These are phyloP conservation scores for Penicillium pulvis DNA, from an alignment of 495 filamentous ascomycete species.

Conservation along the genomic window DNA sequence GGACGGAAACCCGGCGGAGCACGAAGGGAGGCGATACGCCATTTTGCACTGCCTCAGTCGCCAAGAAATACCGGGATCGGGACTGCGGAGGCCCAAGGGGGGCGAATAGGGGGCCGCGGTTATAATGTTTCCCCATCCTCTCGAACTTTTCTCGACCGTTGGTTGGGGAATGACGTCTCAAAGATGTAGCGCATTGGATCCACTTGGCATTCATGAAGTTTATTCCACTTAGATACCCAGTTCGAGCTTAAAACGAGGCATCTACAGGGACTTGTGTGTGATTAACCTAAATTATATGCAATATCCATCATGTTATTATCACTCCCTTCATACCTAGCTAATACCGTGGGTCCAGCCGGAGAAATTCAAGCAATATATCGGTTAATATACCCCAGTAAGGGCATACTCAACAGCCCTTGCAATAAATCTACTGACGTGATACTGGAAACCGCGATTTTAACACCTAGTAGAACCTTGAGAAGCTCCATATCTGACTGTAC, in stretches of 20 bases:
- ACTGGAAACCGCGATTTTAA: too few relatives aligned
- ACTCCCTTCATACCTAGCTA: too few relatives aligned
- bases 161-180: conserved; percentile 12
- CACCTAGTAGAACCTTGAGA: not conserved
- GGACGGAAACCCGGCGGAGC: conserved; percentile 2
- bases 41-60: conserved; percentile 26
- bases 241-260: not conserved
- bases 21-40: not conserved
- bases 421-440: too few relatives aligned
- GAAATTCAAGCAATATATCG: too few relatives aligned
- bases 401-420: not conserved
- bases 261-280: not conserved
- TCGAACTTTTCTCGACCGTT: conserved; percentile 4
- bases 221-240: not conserved
- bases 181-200: not conserved
- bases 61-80: conserved; percentile 14
- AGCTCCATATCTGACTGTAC: not conserved
- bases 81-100: conserved; percentile 5
- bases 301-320: too few relatives aligned
- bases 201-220: not conserved
- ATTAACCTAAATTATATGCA: not conserved
- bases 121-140: not conserved
- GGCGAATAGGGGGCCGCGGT: conserved; percentile 5
- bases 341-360: too few relatives aligned
- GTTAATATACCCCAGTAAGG: not conserved